These are phyloP conservation scores for Acrocalymma vagum DNA, from an alignment of 2,329 filamentous ascomycete species.

Conservation along the genomic window DNA sequence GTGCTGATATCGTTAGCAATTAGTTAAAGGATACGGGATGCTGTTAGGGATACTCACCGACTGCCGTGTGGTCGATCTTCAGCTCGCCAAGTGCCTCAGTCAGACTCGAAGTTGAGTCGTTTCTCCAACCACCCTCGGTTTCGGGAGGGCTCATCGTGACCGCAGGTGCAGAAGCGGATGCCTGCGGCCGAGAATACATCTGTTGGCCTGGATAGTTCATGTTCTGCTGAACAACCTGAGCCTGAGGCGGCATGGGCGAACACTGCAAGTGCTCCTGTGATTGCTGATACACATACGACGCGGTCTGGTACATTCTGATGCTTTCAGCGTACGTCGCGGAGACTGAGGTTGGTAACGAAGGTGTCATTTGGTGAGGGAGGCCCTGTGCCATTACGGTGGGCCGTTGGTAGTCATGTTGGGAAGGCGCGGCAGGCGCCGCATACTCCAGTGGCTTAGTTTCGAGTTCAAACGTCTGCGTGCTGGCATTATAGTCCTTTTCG, in stretches of 20 bases:
- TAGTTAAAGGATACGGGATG: constrained; percentile 11
- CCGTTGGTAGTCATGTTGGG: constrained; percentile 52
- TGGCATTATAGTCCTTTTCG: constrained; percentile 64
- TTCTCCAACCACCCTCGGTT: constrained; percentile 58
- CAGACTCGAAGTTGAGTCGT: constrained; percentile 67
- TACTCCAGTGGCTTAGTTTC: constrained; percentile 51
- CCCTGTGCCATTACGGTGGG: constrained; percentile 40
- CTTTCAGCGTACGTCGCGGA: no score
- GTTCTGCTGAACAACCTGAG: constrained; percentile 40
- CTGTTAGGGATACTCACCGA: constrained; percentile 67
- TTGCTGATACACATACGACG: constrained; percentile 43
- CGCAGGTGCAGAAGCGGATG: constrained; percentile 29
- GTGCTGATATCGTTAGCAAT: constrained; percentile 64
- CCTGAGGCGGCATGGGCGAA: constrained; percentile 42
- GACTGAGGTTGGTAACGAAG: constrained; percentile 37
- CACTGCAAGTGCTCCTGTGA: constrained; percentile 47
- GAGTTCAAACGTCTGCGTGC: constrained; percentile 51
- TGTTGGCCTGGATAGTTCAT: constrained; percentile 44
- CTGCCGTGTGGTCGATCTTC: constrained; percentile 85
- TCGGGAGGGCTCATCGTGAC: constrained; percentile 49
- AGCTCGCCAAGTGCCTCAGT: constrained; percentile 84
- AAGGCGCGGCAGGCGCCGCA: constrained; percentile 43
- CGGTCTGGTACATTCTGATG: constrained; percentile 49
- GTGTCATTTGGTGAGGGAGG: constrained; percentile 37
- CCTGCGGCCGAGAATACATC: constrained; percentile 42